Evolutionary conservation across 1,139 yeast genomes (phyloP).

Genomic region (Hemisphaericaspora xylanilytica): DNA sequence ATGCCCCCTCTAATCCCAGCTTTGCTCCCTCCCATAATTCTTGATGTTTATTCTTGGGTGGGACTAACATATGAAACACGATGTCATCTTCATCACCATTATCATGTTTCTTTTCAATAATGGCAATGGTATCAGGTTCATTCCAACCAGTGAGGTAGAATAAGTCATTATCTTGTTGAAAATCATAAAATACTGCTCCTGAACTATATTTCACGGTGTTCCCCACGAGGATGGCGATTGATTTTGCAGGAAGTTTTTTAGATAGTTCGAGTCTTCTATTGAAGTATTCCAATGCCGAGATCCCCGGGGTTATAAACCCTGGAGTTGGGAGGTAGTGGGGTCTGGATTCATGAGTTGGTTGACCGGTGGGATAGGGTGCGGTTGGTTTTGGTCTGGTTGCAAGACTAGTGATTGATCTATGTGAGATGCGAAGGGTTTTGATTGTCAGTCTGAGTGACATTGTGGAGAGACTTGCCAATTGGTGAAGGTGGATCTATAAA

Average conservation of each 20-base stretch:
- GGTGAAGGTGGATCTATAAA: neutral
- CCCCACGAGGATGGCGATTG: conserved; percentile 76
- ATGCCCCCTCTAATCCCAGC: conserved; percentile 82
- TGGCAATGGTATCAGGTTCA: conserved; percentile 82
- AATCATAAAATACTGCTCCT: conserved; percentile 86
- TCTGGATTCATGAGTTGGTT: conserved; percentile 82
- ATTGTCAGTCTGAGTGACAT: neutral
- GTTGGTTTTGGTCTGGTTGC: conserved; percentile 20
- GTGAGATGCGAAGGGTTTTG: conserved; percentile 1
- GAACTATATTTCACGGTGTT: conserved; percentile 72
- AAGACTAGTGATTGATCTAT: conserved; percentile 8
- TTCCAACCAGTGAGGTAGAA: conserved; percentile 89
- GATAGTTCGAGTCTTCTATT: conserved; percentile 63
- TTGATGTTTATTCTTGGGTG: conserved; percentile 69
- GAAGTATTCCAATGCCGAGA: conserved; percentile 77
- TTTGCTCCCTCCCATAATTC: conserved; percentile 96
- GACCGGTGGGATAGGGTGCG: conserved; percentile 57
- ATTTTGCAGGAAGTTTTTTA: conserved; percentile 54
- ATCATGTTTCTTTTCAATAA: conserved; percentile 60
- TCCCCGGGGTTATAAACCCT: conserved; percentile 89
- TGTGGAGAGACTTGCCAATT: too few species aligned
- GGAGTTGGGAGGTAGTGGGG: conserved; percentile 65
- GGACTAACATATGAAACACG: conserved; percentile 76
- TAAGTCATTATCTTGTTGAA: conserved; percentile 88
- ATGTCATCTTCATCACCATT: conserved; percentile 50